Conservation (phyloP, 2,329 filamentous ascomycete species). For the Fusarium duplospermum region DNA sequence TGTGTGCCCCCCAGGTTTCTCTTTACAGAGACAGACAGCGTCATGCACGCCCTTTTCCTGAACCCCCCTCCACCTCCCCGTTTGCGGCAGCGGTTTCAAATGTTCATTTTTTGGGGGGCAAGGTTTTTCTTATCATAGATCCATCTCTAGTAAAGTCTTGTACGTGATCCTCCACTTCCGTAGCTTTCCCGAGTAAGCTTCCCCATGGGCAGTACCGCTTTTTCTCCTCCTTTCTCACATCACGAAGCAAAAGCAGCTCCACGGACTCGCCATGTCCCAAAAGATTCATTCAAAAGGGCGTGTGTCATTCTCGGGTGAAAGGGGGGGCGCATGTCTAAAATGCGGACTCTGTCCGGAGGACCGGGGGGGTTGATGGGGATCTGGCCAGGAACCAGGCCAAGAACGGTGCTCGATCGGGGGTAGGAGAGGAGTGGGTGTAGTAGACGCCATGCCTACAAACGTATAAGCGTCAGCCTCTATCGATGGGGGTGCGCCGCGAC, state of each 20-base stretch:
- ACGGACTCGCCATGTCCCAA: neutral
- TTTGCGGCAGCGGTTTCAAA: neutral
- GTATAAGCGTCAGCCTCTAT: constrained; percentile 12
- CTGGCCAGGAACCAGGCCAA: constrained; percentile 38
- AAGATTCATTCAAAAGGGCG: constrained; percentile 4
- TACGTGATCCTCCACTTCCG: neutral
- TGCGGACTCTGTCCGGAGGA: constrained; percentile 36
- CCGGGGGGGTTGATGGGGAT: constrained; percentile 14
- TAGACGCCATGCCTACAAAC: constrained; percentile 5
- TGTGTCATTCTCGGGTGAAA: neutral
- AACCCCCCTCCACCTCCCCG: neutral
- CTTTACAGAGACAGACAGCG: neutral
- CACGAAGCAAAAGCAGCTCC: neutral
- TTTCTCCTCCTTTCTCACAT: neutral
- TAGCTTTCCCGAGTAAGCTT: constrained; percentile 16
- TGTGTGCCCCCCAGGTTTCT: constrained; percentile 6
- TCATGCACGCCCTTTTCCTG: neutral
- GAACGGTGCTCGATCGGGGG: constrained; percentile 21
- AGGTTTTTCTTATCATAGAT: neutral
- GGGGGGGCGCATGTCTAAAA: neutral
- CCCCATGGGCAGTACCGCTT: neutral
- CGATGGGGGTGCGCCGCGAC: constrained; percentile 1
- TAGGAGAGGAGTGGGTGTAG: constrained; percentile 26
- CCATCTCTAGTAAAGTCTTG: neutral
- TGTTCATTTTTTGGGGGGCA: neutral